phyloP scores from a whole-genome alignment of 495 filamentous ascomycete species.

The Elasticomyces elasticus region DNA sequence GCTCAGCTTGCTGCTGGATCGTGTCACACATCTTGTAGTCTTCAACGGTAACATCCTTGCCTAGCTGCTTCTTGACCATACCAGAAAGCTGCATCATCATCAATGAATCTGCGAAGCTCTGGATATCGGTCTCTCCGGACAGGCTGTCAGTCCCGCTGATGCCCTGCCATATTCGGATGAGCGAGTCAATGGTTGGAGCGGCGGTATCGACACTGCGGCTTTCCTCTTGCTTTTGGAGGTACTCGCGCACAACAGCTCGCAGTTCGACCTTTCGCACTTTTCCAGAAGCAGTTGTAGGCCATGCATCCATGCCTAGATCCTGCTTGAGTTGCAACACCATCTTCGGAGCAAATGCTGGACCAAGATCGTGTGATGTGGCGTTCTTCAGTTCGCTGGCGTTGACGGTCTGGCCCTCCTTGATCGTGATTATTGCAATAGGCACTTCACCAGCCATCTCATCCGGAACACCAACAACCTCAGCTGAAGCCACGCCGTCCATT shows the following conservation, averaged over 20 bases:
- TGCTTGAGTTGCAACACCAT: slow-evolving; percentile 29
- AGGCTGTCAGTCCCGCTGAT: slow-evolving; percentile 9
- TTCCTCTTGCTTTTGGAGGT: slow-evolving; percentile 4
- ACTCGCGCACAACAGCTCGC: slow-evolving; percentile 7
- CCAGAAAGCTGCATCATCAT: slow-evolving; percentile 19
- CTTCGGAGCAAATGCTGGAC: slow-evolving; percentile 29
- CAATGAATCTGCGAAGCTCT: slow-evolving; percentile 15
- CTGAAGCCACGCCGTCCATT: slow-evolving; percentile 24
- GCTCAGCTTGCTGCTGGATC: slow-evolving; percentile 9
- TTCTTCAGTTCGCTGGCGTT: slow-evolving; percentile 19
- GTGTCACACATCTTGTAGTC: slow-evolving; percentile 12
- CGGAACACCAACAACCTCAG: slow-evolving; percentile 32
- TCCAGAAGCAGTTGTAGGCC: slow-evolving; percentile 33
- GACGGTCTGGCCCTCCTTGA: background rate
- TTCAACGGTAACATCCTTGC: slow-evolving; percentile 13
- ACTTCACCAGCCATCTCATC: slow-evolving; percentile 36
- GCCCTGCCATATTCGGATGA: slow-evolving; percentile 10
- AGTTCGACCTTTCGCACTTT: slow-evolving; percentile 33
- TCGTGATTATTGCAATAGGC: slow-evolving; percentile 32
- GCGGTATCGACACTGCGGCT: background rate
- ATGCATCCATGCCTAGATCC: slow-evolving; percentile 27
- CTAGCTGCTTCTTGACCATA: slow-evolving; percentile 10
- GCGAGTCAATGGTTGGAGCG: slow-evolving; percentile 2
- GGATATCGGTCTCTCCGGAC: background rate
- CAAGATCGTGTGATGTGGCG: slow-evolving; percentile 26